These are phyloP conservation scores for Multifurca ochricompacta DNA, from an alignment of 768 basidiomycete species.

Conservation along the genomic window DNA sequence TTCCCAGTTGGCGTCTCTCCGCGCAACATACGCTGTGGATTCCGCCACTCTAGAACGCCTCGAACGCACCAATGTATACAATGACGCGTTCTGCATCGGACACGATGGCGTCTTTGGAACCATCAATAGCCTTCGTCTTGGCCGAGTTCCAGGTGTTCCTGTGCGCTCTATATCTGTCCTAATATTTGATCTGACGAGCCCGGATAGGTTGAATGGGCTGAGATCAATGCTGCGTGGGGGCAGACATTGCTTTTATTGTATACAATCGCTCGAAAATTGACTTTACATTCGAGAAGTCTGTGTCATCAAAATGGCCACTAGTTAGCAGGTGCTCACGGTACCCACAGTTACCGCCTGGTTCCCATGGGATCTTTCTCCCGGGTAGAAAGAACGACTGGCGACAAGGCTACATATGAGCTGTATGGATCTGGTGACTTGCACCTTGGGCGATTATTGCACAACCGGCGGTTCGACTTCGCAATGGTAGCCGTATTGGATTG, in stretches of 20 bases:
- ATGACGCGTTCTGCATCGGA: constrained; percentile 92
- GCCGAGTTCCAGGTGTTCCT: constrained; percentile 77
- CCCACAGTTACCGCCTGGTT: constrained; percentile 71
- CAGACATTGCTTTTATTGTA: constrained; percentile 88
- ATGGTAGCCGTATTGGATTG: constrained; percentile 97
- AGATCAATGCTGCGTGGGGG: constrained; percentile 99
- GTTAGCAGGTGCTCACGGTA: constrained; percentile 8
- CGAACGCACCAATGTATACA: constrained; percentile 90
- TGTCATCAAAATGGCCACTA: background rate
- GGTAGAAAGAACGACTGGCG: constrained; percentile 75
- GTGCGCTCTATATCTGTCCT: constrained; percentile 35
- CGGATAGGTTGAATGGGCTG: constrained; percentile 87
- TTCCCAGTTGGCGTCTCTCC: constrained; percentile 60
- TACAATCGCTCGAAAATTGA: constrained; percentile 86
- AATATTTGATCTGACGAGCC: constrained; percentile 10
- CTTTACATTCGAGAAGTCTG: constrained; percentile 78
- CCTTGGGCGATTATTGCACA: constrained; percentile 82
- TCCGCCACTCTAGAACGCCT: constrained; percentile 73
- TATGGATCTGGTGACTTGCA: constrained; percentile 93
- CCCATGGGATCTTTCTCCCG: constrained; percentile 95
- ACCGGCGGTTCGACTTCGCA: constrained; percentile 90
- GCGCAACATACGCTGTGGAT: constrained; percentile 73
- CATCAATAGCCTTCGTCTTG: constrained; percentile 92
- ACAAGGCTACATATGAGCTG: constrained; percentile 82
- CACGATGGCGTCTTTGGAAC: constrained; percentile 94